Evolutionary conservation across 768 basidiomycete species (phyloP).

Genomic region (Russula earlei): DNA sequence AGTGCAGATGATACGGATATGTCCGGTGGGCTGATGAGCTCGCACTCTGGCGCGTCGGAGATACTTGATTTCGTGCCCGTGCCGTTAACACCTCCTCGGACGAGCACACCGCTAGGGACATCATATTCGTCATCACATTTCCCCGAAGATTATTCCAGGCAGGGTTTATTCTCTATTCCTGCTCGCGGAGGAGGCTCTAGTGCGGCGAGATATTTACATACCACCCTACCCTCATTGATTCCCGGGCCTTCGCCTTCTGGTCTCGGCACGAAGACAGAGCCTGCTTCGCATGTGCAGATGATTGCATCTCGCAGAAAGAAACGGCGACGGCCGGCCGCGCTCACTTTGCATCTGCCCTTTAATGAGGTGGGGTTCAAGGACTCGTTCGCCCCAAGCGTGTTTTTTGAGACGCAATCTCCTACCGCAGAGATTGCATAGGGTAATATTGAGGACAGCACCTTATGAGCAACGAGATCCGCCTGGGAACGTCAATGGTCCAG

Average conservation of each 20-base stretch:
- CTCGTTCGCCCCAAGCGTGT: background rate
- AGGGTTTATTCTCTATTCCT: constrained; percentile 11
- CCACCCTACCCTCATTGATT: background rate
- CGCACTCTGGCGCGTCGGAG: background rate
- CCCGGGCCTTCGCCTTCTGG: background rate
- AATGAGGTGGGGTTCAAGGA: constrained; percentile 5
- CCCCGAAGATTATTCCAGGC: background rate
- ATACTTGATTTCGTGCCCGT: background rate
- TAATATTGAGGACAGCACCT: background rate
- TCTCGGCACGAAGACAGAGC: background rate
- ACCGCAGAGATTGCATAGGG: background rate
- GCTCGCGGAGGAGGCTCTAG: constrained; percentile 1
- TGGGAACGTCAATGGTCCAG: background rate
- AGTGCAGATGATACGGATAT: background rate
- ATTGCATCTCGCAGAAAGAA: background rate
- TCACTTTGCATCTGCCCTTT: background rate
- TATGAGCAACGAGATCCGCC: background rate
- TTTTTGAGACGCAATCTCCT: background rate
- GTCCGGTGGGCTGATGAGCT: background rate
- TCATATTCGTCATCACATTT: background rate
- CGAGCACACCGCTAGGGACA: background rate
- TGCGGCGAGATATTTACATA: background rate
- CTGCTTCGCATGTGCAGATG: background rate
- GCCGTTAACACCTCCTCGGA: background rate
- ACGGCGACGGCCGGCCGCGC: background rate